Evolutionary conservation across 306 rosid genomes (phyloP), one percentile per base, ranked within the genome.

Genomic region (Morella rubra): DNA sequence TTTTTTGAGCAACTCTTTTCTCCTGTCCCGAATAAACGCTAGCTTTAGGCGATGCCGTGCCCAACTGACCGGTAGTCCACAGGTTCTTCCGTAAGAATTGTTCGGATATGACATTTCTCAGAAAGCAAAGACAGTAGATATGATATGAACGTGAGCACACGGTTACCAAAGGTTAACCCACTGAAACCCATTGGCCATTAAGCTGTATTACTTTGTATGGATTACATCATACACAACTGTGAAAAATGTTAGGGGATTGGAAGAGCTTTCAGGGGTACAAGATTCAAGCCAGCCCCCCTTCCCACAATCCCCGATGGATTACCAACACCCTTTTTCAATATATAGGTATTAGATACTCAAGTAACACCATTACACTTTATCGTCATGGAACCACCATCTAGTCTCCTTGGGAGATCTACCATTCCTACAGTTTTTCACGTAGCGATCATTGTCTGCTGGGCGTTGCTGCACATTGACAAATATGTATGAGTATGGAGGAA

Each of bases 361-460:
- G 12, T n/a, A 65, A 47, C 9, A 60, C 19, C 41, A 40, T 71
- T 83, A 56, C 61, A 79, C 86, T 53, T 79, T 83, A 53, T 83
- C 86, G 20, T 83, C 86, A 44, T 83, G 86, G 81, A 79, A 83
- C 86, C 86, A 83, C 86, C 86, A 83, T 46, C 78, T 83, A 7
- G 86, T 83, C 72, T 83, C 86, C 81, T 83, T 83, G 2, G 86
- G 86, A 79, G 86, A 83, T 71, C 83, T 68, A 24, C 86, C 86
- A 32, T 79, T 83, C 60, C 83, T 75, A 20, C 86, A 79, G 51
- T 83, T 83, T 73, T 83, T 83, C 61, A 83, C 83, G 27, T 83
- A 83, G 8, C 80, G 83, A 66, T 83, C 86, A 67, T 83, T 55
- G 72, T 83, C 86, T 1, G 77, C 71, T 0, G 86, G 86, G 62